Conservation (phyloP, 768 basidiomycete genomes). For the Lactifluus rugatus region DNA sequence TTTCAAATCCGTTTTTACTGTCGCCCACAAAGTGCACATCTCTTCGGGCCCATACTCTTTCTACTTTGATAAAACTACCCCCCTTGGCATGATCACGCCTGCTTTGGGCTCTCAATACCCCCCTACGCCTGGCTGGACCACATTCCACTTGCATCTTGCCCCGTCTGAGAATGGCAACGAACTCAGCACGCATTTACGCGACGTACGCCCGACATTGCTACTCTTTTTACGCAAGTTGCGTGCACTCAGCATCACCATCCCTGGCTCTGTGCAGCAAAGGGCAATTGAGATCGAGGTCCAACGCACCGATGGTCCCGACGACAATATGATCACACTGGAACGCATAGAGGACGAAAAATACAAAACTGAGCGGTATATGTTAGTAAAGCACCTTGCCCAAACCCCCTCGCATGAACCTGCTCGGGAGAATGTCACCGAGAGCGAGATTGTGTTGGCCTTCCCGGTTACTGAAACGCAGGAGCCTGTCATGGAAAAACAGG, state of each 20-base stretch:
- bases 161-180: constrained; percentile 2
- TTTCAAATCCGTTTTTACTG: constrained; percentile 26
- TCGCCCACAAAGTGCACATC: constrained; percentile 22
- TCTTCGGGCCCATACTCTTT: constrained; percentile 21
- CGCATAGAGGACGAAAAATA: neutral
- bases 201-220: constrained; percentile 20
- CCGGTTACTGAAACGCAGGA: constrained; percentile 15
- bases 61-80: constrained; percentile 16
- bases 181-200: constrained; percentile 14
- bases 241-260: constrained; percentile 10
- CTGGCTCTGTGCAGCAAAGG: neutral
- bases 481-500: constrained; percentile 16
- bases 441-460: constrained; percentile 22
- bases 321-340: neutral
- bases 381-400: constrained; percentile 14
- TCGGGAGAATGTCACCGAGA: constrained; percentile 15
- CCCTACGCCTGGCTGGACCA: constrained; percentile 19
- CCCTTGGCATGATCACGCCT: constrained; percentile 25
- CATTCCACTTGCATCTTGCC: constrained; percentile 19
- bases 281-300: neutral
- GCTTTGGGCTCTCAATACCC: neutral
- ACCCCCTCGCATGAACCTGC: constrained; percentile 15
- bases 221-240: constrained; percentile 23
- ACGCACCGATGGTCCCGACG: constrained; percentile 2
- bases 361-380: constrained; percentile 3